Base-by-base conservation (phyloP, 2,329 filamentous ascomycete genomes). In the Huntiella decipiens region DNA sequence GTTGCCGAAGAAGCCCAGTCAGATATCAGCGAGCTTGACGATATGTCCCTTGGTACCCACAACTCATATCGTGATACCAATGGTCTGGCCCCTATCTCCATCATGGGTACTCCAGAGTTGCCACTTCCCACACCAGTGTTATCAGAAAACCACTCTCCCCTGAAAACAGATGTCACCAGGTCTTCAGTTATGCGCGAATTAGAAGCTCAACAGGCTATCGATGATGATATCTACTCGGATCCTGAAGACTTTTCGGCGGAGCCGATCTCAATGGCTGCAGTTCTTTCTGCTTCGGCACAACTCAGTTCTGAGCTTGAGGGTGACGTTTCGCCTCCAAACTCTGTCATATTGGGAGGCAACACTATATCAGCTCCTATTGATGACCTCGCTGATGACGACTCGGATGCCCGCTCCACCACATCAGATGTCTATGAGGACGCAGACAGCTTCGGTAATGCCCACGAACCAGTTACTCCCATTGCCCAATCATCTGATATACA, bases 201-300 rank as follows among this genome's bases (percentile, higher is more conserved):
- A 4, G 39, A 42, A 12, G 39, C 19, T n/a, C 40, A 43, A 19
- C 40, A 16, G 13, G 15, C n/a, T 8, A 34, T 16, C 4, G 40
- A 43, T 8, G 40, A 43, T 35, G 31, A 43, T 4, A 35, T 43
- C 8, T 43, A 43, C 11, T 43, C 40, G 5, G 40, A 43, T n/a
- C 40, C 40, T 19, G 40, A 43, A 17, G 40, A 43, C 5, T 43
- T 43, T 43, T 8, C 40, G 8, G 37, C 33, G 22, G 34, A 34
- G 28, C 36, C 22, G 6, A 8, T 34, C 2, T n/a, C 13, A 17
- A 15, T 34, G 4, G 28, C 44, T 10, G 19, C 28, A n/a, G n/a
- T 45, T n/a, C 13, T 31, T 38, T 32, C 17, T 33, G 28, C 5
- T 4, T 7, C 37, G 10, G 13, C 19, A 4, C 32, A 5, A 10